Base-by-base conservation (phyloP, 2,329 filamentous ascomycete genomes). In the Scytalidium sp. region DNA sequence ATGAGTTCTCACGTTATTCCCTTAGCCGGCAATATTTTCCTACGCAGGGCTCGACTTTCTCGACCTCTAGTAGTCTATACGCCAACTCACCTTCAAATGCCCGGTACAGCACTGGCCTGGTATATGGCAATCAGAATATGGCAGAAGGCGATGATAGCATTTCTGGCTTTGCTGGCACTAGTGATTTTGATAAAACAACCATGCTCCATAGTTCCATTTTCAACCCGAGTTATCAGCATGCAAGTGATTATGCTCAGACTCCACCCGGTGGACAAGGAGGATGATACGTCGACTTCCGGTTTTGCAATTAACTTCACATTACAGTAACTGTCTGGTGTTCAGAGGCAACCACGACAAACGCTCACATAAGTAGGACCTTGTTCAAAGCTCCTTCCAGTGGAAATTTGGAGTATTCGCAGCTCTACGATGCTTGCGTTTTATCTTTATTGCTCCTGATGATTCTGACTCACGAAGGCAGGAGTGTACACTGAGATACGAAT, bases 61-160 rank as follows among this genome's bases (percentile, higher is more conserved):
- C 77, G 13, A 68, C 78, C 49, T 64, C 69, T 1, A 80, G 76
- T 60, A 79, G 75, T 54, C 56, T 81, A 19, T 78, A 76, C 50
- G 71, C 70, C 39, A 73, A 76, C 27, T 77, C 75, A 4, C 75
- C 75, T 46, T 51, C 59, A 20, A 51, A 41, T n/a, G 21, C 29
- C 19, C 40, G 32, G 17, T 36, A 36, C 17, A n/a, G 17, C 17
- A 36, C 32, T n/a, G 13, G 32, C 15, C 15, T 36, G 13, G 6
- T 15, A 15, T 36, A 36, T n/a, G 32, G 32, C 32, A 36, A 15
- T 36, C 5, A n/a, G 29, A 25, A 39, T 40, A 19, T 44, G 19
- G 47, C 44, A 19, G 56, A 56, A 51, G 56, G 50, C 3, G 56
- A 62, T 36, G 32, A 36, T 22, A 57, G 59, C 29, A 58, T 51